phyloP scores from a whole-genome alignment of 2,329 filamentous ascomycete genomes.

The Emergomyces orientalis region DNA sequence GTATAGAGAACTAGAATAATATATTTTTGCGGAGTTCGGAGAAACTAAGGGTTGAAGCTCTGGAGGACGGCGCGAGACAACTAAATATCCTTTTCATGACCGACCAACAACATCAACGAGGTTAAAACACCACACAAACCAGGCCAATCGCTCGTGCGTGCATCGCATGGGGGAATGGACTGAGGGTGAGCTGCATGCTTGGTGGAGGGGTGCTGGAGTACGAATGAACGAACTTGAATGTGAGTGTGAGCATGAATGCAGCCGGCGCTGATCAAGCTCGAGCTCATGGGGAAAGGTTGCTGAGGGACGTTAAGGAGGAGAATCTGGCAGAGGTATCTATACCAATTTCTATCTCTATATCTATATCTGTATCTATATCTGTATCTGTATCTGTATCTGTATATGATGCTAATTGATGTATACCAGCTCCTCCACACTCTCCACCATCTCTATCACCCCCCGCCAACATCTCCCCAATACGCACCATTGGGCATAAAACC shows the following conservation, averaged over 20 bases:
- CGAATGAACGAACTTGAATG: background rate
- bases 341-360: background rate
- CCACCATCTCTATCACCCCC: constrained; percentile 14
- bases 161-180: background rate
- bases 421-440: constrained; percentile 35
- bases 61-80: background rate
- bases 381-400: background rate
- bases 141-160: background rate
- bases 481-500: constrained; percentile 35
- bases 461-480: constrained; percentile 14
- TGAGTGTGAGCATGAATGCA: background rate
- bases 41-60: background rate
- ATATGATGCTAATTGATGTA: background rate
- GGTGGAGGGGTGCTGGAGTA: background rate
- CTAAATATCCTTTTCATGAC: background rate
- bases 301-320: constrained; percentile 43
- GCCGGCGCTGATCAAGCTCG: background rate
- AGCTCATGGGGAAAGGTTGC: constrained; percentile 40
- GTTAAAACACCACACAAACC: background rate
- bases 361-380: background rate
- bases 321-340: constrained; percentile 42
- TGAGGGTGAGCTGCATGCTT: background rate
- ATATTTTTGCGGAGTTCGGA: background rate
- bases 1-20: background rate
- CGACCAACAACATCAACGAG: background rate